Evolutionary conservation across 2,329 filamentous ascomycete genomes (phyloP).

Genomic region (Arthroderma sp.): DNA sequence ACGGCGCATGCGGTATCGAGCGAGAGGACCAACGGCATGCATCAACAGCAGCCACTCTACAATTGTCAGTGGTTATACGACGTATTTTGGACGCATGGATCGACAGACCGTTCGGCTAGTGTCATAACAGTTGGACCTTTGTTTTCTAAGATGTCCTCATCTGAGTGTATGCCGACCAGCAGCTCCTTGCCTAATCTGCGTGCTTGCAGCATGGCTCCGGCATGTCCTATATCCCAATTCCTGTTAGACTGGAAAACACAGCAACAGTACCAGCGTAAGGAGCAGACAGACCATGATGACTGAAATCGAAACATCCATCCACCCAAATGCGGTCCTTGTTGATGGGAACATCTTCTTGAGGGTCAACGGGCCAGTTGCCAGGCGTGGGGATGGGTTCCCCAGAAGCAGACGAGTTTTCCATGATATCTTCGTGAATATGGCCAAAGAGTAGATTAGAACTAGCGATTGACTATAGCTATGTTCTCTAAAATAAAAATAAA

Average conservation of each 20-base stretch:
- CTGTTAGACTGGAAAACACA: slow-evolving; percentile 4
- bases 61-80: not conserved
- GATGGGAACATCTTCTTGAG: slow-evolving; percentile 46
- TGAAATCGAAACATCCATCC: slow-evolving; percentile 98
- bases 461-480: no score
- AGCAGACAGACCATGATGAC: slow-evolving; percentile 63
- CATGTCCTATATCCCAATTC: slow-evolving; percentile 53
- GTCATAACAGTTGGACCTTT: slow-evolving; percentile 98
- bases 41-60: slow-evolving; percentile 72
- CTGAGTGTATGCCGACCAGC: slow-evolving; percentile 85
- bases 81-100: not conserved
- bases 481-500: no score
- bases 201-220: slow-evolving; percentile 91
- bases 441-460: no score
- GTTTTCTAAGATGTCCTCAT: slow-evolving; percentile 89
- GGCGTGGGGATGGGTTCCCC: slow-evolving; percentile 31
- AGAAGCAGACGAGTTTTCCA: no score
- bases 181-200: slow-evolving; percentile 81
- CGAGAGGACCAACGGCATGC: slow-evolving; percentile 90
- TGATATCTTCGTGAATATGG: no score
- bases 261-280: not conserved
- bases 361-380: slow-evolving; percentile 52
- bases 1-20: slow-evolving; percentile 74
- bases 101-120: slow-evolving; percentile 59
- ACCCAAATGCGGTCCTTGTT: slow-evolving; percentile 78